These are phyloP conservation scores for Daldinia decipiens DNA, from an alignment of 495 filamentous ascomycete species.

Conservation along the genomic window DNA sequence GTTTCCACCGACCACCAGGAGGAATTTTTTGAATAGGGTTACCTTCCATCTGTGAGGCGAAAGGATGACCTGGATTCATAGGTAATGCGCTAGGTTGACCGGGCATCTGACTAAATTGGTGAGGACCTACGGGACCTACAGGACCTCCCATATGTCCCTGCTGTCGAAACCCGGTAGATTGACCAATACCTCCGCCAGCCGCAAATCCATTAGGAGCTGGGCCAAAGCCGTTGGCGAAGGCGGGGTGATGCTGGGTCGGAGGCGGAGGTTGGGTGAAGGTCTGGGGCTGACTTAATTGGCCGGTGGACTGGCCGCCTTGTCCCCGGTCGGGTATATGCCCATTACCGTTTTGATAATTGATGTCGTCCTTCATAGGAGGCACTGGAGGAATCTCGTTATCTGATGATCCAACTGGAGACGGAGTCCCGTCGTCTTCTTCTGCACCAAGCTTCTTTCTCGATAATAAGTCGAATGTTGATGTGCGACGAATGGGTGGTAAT, in stretches of 20 bases:
- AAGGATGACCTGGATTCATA: conserved; percentile 30
- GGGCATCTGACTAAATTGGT: conserved; percentile 22
- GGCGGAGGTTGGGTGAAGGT: conserved; percentile 28
- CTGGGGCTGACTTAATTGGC: conserved; percentile 29
- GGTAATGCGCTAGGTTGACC: conserved; percentile 29
- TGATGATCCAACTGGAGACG: conserved; percentile 44
- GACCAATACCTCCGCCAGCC: conserved; percentile 39
- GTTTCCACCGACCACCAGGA: conserved; percentile 52
- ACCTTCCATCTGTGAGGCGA: conserved; percentile 42
- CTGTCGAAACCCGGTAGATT: conserved; percentile 37
- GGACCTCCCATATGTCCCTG: conserved; percentile 43
- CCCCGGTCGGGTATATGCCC: conserved; percentile 36
- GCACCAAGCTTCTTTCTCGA: conserved; percentile 39
- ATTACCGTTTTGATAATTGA: conserved; percentile 37
- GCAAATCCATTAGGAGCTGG: conserved; percentile 45
- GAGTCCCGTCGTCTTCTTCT: conserved; percentile 40
- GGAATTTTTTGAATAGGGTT: conserved; percentile 40
- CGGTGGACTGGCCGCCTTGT: conserved; percentile 8
- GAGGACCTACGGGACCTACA: conserved; percentile 27
- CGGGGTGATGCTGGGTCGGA: conserved; percentile 35
- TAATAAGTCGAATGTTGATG: conserved; percentile 60
- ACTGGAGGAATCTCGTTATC: conserved; percentile 40
- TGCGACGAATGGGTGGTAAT: conserved; percentile 63
- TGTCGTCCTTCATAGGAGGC: conserved; percentile 30
- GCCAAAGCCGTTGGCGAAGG: conserved; percentile 12